Evolutionary conservation across 2,329 filamentous ascomycete species (phyloP), one percentile per base, ranked within the genome.

Genomic region (Colletotrichum higginsianum): DNA sequence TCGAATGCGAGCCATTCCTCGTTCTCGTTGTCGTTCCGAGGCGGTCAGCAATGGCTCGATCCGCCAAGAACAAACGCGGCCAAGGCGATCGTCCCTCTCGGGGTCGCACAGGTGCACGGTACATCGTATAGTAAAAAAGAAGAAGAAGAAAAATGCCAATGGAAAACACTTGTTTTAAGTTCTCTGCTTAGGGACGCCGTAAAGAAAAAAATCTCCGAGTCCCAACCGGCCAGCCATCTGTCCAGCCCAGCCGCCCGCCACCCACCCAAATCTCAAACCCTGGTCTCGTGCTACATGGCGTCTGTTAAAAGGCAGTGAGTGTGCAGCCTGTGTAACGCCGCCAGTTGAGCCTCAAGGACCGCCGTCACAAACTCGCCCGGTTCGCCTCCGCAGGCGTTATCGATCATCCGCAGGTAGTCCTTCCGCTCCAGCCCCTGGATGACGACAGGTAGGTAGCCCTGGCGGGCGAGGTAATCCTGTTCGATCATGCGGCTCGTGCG

Each of bases 381-480:
- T 9, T 72, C 66, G 13, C 65, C 71, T 58, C 74, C 66, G 52
- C 73, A 52, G 12, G 73, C 75, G 38, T 71, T 60, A 15, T 53
- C 61, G 44, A 77, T 73, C 73, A 77, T 77, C 7, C 64, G 16
- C 15, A 77, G 40, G 50, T 76, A 77, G 53, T 74, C 74, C 30
- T 38, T n/a, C 9, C 68, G 69, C 26, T 71, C 55, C 55, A 77
- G 50, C 18, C 46, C 56, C 44, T 65, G 56, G 26, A 76, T 64
- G 21, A 76, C 66, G n/a, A 73, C 61, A 12, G 72, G 75, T 35
- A 75, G 42, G 63, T 74, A 75, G 35, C 74, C 76, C 64, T 78
- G 74, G 21, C 75, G 73, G 30, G 75, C 62, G 61, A 78, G 35
- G 53, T 76, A 75, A 55, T 76, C 75, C n/a, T 76, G 75, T 72